phyloP scores from a whole-genome alignment of 768 basidiomycete species.

The Aureoboletus auriporus region DNA sequence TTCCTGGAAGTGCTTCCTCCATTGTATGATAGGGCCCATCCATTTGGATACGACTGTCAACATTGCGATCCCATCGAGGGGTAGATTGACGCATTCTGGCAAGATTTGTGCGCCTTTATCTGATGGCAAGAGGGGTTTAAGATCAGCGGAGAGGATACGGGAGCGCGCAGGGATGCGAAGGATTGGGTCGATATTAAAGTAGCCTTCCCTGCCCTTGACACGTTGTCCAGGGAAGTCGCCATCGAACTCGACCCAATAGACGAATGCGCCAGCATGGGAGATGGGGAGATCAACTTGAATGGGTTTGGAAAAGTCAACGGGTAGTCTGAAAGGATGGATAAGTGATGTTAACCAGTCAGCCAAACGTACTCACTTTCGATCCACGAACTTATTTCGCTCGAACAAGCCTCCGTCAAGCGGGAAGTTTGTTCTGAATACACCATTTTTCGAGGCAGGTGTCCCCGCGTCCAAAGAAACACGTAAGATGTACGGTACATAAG shows the following conservation, averaged over 20 bases:
- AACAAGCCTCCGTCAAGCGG: constrained; percentile 91
- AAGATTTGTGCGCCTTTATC: constrained; percentile 50
- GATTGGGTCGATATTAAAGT: constrained; percentile 94
- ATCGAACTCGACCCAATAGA: constrained; percentile 93
- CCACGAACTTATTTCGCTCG: constrained; percentile 65
- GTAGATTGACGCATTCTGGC: constrained; percentile 58
- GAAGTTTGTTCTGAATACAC: constrained; percentile 94
- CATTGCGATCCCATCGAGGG: constrained; percentile 85
- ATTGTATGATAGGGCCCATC: constrained; percentile 84
- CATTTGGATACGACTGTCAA: constrained; percentile 94
- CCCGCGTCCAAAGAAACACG: constrained; percentile 91
- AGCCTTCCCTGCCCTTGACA: constrained; percentile 81
- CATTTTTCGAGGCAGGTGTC: constrained; percentile 85
- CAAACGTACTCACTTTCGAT: constrained; percentile 59
- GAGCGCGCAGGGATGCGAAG: constrained; percentile 72
- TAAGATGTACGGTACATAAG: constrained; percentile 82
- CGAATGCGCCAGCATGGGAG: constrained; percentile 93
- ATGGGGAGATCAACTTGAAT: constrained; percentile 94
- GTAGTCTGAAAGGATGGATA: constrained; percentile 51
- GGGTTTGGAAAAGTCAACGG: constrained; percentile 83
- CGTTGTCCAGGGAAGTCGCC: constrained; percentile 53
- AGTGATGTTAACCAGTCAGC: constrained; percentile 3
- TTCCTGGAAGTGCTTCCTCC: constrained; percentile 79
- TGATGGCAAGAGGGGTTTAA: constrained; percentile 47
- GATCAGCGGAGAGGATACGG: constrained; percentile 60